Evolutionary conservation across 768 basidiomycete species (phyloP).

Genomic region (Phanerochaete carnosa): DNA sequence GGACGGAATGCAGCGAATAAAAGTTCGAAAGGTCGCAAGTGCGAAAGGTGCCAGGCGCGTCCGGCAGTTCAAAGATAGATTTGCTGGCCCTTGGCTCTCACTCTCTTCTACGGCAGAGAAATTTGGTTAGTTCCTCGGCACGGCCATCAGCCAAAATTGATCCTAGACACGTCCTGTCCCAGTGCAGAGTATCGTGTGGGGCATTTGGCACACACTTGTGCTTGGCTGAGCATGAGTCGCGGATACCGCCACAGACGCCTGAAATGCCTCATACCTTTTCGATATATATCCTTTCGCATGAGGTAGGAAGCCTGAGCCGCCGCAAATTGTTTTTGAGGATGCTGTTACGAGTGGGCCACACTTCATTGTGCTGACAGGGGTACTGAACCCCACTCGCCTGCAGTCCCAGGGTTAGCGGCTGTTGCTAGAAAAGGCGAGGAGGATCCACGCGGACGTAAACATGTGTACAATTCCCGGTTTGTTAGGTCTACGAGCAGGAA

Average conservation of each 20-base stretch:
- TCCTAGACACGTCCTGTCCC: neutral
- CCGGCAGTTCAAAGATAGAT: neutral
- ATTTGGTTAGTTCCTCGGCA: neutral
- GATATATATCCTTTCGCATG: neutral
- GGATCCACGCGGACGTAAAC: too few relatives aligned
- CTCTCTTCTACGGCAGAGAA: neutral
- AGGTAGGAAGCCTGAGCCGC: too few relatives aligned
- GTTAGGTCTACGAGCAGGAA: too few relatives aligned
- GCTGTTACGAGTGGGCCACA: neutral
- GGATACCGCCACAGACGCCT: neutral
- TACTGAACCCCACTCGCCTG: neutral
- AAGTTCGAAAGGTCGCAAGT: neutral
- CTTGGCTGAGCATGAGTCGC: neutral
- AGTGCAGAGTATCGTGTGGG: neutral
- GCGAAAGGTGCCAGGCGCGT: neutral
- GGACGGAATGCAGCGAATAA: neutral
- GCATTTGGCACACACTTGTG: neutral
- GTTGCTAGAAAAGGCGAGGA: too few relatives aligned
- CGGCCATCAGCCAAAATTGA: neutral
- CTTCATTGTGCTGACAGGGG: neutral
- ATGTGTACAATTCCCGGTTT: too few relatives aligned
- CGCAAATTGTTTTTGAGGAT: too few relatives aligned
- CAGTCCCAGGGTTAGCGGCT: neutral
- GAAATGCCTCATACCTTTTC: neutral
- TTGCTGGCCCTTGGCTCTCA: neutral